Percentiles rank a stretch among this genome's conserved stretches.
These are phyloP conservation scores for Wickerhamiella australiensis DNA, from an alignment of 805 yeast species.

Conservation along the genomic window DNA sequence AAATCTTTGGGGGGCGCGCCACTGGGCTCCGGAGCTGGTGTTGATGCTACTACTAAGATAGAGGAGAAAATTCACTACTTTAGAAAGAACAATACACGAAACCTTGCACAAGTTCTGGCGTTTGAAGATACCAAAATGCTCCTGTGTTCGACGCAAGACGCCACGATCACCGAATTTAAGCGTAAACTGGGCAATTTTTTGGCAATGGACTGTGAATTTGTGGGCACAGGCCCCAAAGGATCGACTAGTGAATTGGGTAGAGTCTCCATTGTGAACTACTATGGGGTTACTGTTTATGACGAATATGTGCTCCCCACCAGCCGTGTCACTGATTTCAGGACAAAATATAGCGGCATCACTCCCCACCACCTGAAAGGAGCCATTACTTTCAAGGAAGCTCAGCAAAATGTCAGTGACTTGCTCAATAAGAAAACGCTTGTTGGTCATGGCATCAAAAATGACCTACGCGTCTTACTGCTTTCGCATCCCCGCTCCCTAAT, in stretches of 20 bases:
- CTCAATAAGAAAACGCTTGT: conserved; percentile 42
- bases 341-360: conserved; percentile 80
- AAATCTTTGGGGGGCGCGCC: neutral
- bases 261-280: conserved; percentile 75
- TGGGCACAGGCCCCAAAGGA: conserved; percentile 75
- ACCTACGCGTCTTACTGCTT: conserved; percentile 52
- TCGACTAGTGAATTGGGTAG: conserved; percentile 59
- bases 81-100: neutral
- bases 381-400: conserved; percentile 54
- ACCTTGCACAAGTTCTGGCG: neutral
- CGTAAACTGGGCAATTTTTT: conserved; percentile 51
- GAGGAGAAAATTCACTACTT: neutral
- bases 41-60: neutral
- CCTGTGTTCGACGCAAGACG: neutral
- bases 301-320: conserved; percentile 63
- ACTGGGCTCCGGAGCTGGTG: neutral
- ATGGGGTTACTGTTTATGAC: conserved; percentile 62
- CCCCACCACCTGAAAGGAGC: conserved; percentile 62
- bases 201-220: conserved; percentile 90
- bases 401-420: conserved; percentile 40
- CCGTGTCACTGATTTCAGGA: conserved; percentile 78
- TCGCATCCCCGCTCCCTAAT: conserved; percentile 52
- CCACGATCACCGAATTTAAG: neutral
- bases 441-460: conserved; percentile 80
- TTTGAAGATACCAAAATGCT: neutral